phyloP scores from a whole-genome alignment of 2,329 filamentous ascomycete species.

The Aspergillus intermedius region DNA sequence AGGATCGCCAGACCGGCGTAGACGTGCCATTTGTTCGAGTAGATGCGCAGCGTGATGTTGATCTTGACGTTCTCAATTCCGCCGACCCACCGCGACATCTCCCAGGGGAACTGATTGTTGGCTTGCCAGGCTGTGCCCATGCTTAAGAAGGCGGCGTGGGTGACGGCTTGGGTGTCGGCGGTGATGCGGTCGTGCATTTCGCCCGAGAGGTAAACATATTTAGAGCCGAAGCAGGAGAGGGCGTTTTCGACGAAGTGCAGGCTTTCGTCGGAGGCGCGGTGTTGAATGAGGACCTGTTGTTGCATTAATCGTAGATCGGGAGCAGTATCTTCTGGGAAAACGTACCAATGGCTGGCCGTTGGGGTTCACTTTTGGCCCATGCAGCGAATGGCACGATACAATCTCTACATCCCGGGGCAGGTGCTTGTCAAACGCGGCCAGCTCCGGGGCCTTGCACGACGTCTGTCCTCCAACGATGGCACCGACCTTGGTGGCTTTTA shows the following conservation, averaged over 20 bases:
- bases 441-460: constrained; percentile 95
- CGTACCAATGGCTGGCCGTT: constrained; percentile 79
- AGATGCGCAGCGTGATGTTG: constrained; percentile 95
- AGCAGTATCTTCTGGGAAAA: not conserved
- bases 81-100: constrained; percentile 87
- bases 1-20: constrained; percentile 96
- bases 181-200: constrained; percentile 93
- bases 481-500: constrained; percentile 79
- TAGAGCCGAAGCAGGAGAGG: constrained; percentile 75
- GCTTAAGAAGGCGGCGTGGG: constrained; percentile 89
- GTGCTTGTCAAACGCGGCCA: constrained; percentile 83
- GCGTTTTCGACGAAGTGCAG: constrained; percentile 74
- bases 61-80: constrained; percentile 99
- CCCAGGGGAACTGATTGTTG: constrained; percentile 94
- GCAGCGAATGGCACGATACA: constrained; percentile 91
- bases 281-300: constrained; percentile 70
- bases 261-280: constrained; percentile 72
- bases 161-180: constrained; percentile 95
- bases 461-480: constrained; percentile 97
- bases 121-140: constrained; percentile 99
- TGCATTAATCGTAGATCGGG: not conserved
- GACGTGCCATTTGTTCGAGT: constrained; percentile 98
- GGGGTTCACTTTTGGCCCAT: constrained; percentile 84
- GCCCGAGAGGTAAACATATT: constrained; percentile 80
- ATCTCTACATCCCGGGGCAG: constrained; percentile 86